Conservation (phyloP, 169 alveolate species). For the Cryptosporidium ryanae region DNA sequence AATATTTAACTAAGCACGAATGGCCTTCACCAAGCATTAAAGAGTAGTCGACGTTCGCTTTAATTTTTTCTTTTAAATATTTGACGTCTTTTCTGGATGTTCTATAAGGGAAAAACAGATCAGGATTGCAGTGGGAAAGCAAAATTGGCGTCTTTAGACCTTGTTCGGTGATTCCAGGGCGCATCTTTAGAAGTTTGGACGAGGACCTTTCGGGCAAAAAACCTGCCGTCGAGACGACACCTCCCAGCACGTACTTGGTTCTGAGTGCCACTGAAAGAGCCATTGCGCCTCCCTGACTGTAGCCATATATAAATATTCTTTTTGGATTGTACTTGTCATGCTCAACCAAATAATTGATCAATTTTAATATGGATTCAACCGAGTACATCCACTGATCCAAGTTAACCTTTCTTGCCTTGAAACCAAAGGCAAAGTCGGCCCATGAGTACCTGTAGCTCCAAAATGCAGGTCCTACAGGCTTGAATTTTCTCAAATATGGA, state of each 20-base stretch:
- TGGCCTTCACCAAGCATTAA: slow-evolving; percentile 57
- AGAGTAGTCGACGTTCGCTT: slow-evolving; percentile 37
- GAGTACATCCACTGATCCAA: slow-evolving; percentile 67
- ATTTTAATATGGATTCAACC: slow-evolving; percentile 29
- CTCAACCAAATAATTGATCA: slow-evolving; percentile 30
- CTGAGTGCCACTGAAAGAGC: slow-evolving; percentile 43
- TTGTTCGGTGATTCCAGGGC: slow-evolving; percentile 15
- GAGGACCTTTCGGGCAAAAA: slow-evolving; percentile 33
- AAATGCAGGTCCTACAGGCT: slow-evolving; percentile 12
- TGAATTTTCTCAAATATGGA: slow-evolving; percentile 57
- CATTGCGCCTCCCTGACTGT: slow-evolving; percentile 65
- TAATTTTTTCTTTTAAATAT: slow-evolving; percentile 6
- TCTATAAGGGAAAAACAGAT: slow-evolving; percentile 35
- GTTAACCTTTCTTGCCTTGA: slow-evolving; percentile 12
- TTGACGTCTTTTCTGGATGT: slow-evolving; percentile 39
- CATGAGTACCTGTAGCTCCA: slow-evolving; percentile 47
- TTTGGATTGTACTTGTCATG: slow-evolving; percentile 56
- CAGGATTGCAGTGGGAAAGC: slow-evolving; percentile 63
- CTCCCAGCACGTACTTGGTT: slow-evolving; percentile 52
- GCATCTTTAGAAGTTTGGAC: slow-evolving; percentile 7
- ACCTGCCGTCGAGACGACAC: slow-evolving; percentile 46
- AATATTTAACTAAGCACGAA: slow-evolving; percentile 34
- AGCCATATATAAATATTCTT: slow-evolving; percentile 67
- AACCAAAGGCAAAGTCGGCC: slow-evolving; percentile 69
- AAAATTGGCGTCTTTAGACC: slow-evolving; percentile 37